Evolutionary conservation across 805 yeast species (phyloP), one percentile per base, ranked within the genome.

Genomic region (Clavispora vitiphila): DNA sequence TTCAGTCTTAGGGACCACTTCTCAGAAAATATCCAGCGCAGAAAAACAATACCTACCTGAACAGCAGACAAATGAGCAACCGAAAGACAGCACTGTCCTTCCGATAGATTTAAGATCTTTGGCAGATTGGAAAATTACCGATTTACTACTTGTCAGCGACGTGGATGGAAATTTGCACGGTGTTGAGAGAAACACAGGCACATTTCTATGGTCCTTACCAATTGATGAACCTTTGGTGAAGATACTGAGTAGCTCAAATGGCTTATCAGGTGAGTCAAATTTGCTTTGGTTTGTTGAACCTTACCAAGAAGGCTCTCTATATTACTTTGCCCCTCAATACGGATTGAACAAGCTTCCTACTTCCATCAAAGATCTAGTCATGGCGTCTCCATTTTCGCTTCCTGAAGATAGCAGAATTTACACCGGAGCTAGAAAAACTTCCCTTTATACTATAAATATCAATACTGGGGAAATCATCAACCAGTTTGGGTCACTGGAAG

Each of bases 281-380:
- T 57, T 64, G 39, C 76, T 83, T 0, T 86, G 97, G 91, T 81
- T 91, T 39, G 91, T 93, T 1, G 99, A 93, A 52, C 98, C 98
- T 0, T 77, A 74, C 49, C 82, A 81, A 4, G 96, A 86, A 43
- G 99, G 99, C 1, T 69, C 82, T 0, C 68, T 93, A 3, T 90
- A 82, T 60, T 87, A 81, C 57, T 91, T 91, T 62, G 81, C 86
- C 12, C 80, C 81, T 14, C 77, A 77, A 25, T 66, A 64, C 18
- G 98, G 98, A 0, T 62, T 93, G 19, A 87, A 85, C 55, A 83
- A 78, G 56, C 70, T 93, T 3, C 96, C 97, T 0, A 76, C 91
- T 0, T 74, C 88, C 5, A 85, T 93, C 20, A 78, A 79, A 48
- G 83, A 84, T 46, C 69, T 93, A 42, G 87, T 93, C 0, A 59